These are phyloP conservation scores for Emericellopsis terricola DNA, from an alignment of 495 filamentous ascomycete genomes.

Conservation along the genomic window DNA sequence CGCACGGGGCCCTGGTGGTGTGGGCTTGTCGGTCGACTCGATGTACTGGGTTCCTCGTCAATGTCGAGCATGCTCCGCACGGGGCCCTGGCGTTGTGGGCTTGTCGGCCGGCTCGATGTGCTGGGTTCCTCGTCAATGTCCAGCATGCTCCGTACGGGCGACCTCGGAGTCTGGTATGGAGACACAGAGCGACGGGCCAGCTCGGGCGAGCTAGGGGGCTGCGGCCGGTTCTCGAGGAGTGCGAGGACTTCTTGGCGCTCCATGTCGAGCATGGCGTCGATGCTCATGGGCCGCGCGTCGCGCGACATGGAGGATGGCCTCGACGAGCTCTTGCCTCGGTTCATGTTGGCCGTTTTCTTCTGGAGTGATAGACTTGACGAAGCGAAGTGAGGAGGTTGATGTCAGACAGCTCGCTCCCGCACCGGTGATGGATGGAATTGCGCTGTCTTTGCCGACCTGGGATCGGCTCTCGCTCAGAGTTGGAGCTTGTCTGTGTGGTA, in stretches of 20 bases:
- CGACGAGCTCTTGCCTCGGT: not conserved
- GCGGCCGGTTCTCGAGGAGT: constrained; percentile 31
- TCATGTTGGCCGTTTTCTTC: not conserved
- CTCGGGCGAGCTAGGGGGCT: constrained; percentile 17
- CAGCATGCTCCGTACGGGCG: constrained; percentile 37
- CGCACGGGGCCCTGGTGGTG: constrained; percentile 25
- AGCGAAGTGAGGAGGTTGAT: not conserved
- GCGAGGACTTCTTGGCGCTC: constrained; percentile 53
- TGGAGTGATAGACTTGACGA: not conserved
- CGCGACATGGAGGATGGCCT: constrained; percentile 1
- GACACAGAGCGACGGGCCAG: constrained; percentile 23
- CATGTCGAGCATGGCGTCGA: constrained; percentile 54
- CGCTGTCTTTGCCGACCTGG: too few species aligned
- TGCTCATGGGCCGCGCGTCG: constrained; percentile 29
- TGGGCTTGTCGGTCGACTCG: constrained; percentile 14
- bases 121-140: constrained; percentile 26
- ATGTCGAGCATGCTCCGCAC: constrained; percentile 46
- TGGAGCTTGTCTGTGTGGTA: too few species aligned
- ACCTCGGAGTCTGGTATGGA: constrained; percentile 28
- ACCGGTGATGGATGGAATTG: not conserved
- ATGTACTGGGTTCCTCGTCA: constrained; percentile 12
- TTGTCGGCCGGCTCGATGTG: constrained; percentile 9
- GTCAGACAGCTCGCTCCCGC: not conserved
- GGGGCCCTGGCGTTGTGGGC: constrained; percentile 18
- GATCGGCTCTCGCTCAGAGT: too few species aligned